These are phyloP conservation scores for Ceratobasidium sp. DNA, from an alignment of 1,284 basidiomycete genomes.

Conservation along the genomic window DNA sequence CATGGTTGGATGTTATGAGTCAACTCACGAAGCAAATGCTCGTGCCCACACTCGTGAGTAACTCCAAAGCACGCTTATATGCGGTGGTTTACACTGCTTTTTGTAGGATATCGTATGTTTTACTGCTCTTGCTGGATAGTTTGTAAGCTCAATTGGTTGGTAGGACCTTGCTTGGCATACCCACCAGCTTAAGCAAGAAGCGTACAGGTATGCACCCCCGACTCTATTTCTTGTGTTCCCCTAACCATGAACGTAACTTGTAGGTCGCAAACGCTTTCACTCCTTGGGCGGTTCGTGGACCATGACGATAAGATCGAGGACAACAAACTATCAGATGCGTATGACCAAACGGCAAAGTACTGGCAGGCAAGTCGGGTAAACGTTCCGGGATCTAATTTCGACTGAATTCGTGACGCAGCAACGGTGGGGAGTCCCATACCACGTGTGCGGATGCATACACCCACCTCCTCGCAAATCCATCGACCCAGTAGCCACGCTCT, in stretches of 20 bases:
- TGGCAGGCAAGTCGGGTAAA: constrained; percentile 50
- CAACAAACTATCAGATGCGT: constrained; percentile 51
- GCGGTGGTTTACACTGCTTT: background rate
- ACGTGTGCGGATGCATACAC: constrained; percentile 49
- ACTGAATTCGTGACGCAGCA: constrained; percentile 14
- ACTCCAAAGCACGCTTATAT: too few species aligned
- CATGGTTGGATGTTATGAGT: constrained; percentile 63
- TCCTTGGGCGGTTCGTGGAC: constrained; percentile 50
- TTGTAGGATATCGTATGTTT: constrained; percentile 44
- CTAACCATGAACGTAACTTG: background rate
- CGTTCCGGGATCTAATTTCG: background rate
- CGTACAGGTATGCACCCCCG: constrained; percentile 52
- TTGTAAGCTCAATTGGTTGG: background rate
- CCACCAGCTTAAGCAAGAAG: constrained; percentile 60
- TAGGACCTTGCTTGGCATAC: constrained; percentile 65
- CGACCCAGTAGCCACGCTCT: constrained; percentile 32
- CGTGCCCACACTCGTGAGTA: constrained; percentile 53
- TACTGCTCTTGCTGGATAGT: background rate
- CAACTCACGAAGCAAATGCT: constrained; percentile 53
- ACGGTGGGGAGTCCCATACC: constrained; percentile 44
- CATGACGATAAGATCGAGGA: constrained; percentile 56
- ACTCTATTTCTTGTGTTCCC: background rate
- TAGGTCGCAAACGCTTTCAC: constrained; percentile 44
- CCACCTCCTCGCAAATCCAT: constrained; percentile 25
- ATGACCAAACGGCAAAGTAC: constrained; percentile 52